A percentile compares a stretch with the other conserved stretches of the same genome.
Evolutionary conservation across 1,284 basidiomycete species (phyloP).

Genomic region (Marasmius fiardii): DNA sequence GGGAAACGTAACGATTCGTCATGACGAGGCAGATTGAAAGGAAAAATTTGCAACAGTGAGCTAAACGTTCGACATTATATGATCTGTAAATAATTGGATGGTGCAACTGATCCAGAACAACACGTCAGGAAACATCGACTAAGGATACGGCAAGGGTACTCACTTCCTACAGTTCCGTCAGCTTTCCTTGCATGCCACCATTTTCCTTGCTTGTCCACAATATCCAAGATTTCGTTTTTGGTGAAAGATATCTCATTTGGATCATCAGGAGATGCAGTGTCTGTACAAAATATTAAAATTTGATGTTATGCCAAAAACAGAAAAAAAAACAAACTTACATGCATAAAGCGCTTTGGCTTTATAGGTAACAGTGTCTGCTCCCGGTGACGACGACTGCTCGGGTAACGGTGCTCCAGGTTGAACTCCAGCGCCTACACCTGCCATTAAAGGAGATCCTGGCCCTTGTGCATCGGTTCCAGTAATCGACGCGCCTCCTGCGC

Average conservation of each 20-base stretch:
- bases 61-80: constrained; percentile 47
- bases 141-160: constrained; percentile 27
- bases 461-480: constrained; percentile 45
- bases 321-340: constrained; percentile 50
- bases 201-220: constrained; percentile 91
- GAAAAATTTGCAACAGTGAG: constrained; percentile 18
- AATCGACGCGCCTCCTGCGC: constrained; percentile 38
- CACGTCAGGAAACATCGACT: constrained; percentile 16
- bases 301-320: constrained; percentile 12
- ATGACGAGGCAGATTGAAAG: background rate
- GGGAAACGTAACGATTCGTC: constrained; percentile 1
- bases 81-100: constrained; percentile 79
- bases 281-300: constrained; percentile 36
- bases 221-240: constrained; percentile 93
- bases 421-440: constrained; percentile 54
- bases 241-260: constrained; percentile 94
- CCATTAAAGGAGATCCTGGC: constrained; percentile 63
- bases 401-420: constrained; percentile 16
- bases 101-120: constrained; percentile 52
- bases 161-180: constrained; percentile 82
- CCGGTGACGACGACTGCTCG: constrained; percentile 19
- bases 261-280: constrained; percentile 90
- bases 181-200: constrained; percentile 94
- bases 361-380: constrained; percentile 53
- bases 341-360: constrained; percentile 87